These are phyloP conservation scores for Pyrenophora seminiperda DNA, from an alignment of 2,329 filamentous ascomycete species.

Conservation along the genomic window DNA sequence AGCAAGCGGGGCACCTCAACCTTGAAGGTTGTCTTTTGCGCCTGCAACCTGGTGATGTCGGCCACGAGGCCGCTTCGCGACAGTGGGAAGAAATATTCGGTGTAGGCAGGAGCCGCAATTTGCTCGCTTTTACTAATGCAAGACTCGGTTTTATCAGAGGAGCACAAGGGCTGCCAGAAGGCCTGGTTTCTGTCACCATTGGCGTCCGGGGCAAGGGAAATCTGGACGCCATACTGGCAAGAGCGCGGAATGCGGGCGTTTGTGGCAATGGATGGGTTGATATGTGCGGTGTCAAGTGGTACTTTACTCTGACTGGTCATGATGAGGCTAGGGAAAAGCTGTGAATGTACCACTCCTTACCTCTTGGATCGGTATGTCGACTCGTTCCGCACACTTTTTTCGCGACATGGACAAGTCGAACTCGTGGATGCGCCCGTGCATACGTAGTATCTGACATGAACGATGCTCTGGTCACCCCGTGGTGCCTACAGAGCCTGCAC, in stretches of 20 bases:
- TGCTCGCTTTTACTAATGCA: constrained; percentile 46
- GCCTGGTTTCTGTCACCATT: constrained; percentile 48
- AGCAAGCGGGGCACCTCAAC: constrained; percentile 41
- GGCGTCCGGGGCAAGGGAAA: constrained; percentile 44
- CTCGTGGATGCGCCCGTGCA: neutral
- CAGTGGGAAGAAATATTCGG: constrained; percentile 52
- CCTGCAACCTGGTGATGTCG: constrained; percentile 46
- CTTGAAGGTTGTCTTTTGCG: constrained; percentile 46
- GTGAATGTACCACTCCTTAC: constrained; percentile 6
- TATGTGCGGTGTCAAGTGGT: constrained; percentile 50
- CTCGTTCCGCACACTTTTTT: too few relatives aligned
- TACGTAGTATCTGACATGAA: neutral
- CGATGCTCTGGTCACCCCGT: neutral
- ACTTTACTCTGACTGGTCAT: constrained; percentile 36
- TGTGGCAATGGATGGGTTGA: constrained; percentile 41
- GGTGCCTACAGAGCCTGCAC: neutral
- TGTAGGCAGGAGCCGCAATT: constrained; percentile 49
- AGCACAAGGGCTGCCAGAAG: constrained; percentile 40
- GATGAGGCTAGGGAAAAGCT: constrained; percentile 26
- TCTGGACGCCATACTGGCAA: constrained; percentile 41
- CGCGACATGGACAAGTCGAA: neutral
- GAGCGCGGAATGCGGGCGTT: constrained; percentile 39
- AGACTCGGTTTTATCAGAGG: constrained; percentile 47
- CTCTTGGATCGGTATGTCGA: too few relatives aligned
- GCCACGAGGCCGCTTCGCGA: constrained; percentile 44